Conservation (phyloP, 2,329 filamentous ascomycete genomes). For the Zasmidium cellare region DNA sequence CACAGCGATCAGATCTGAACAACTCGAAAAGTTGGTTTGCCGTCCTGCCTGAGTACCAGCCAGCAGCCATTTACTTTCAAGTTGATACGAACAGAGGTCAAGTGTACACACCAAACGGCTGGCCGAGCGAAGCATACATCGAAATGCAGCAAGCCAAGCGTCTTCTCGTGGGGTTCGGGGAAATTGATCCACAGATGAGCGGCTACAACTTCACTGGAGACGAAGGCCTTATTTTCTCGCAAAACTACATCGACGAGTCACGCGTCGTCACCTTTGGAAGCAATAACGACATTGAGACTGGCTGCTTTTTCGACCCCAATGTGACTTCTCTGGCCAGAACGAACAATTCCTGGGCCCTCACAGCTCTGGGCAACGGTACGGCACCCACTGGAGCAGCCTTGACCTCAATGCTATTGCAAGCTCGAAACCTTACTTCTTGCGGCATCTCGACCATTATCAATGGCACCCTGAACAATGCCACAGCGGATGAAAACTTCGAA, state of each 20-base stretch:
- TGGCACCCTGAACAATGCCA: slow-evolving; percentile 51
- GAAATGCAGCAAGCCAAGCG: slow-evolving; percentile 51
- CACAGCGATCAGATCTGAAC: slow-evolving; percentile 59
- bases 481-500: slow-evolving; percentile 49
- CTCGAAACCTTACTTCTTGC: slow-evolving; percentile 52
- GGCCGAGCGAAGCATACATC: slow-evolving; percentile 62
- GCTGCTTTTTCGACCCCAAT: slow-evolving; percentile 55
- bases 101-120: slow-evolving; percentile 57
- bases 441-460: slow-evolving; percentile 64
- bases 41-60: slow-evolving; percentile 42
- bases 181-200: slow-evolving; percentile 57
- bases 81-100: slow-evolving; percentile 37
- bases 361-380: slow-evolving; percentile 23
- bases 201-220: slow-evolving; percentile 58
- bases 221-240: slow-evolving; percentile 52
- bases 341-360: slow-evolving; percentile 57
- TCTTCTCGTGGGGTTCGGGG: slow-evolving; percentile 57
- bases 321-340: slow-evolving; percentile 42
- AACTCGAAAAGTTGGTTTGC: slow-evolving; percentile 54
- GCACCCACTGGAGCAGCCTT: slow-evolving; percentile 14
- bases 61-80: slow-evolving; percentile 55
- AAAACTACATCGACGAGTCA: slow-evolving; percentile 44
- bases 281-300: slow-evolving; percentile 46
- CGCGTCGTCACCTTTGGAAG: slow-evolving; percentile 36
- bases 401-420: slow-evolving; percentile 28